phyloP scores from a whole-genome alignment of 305 asterid species.

The Rubia tinctorum region DNA sequence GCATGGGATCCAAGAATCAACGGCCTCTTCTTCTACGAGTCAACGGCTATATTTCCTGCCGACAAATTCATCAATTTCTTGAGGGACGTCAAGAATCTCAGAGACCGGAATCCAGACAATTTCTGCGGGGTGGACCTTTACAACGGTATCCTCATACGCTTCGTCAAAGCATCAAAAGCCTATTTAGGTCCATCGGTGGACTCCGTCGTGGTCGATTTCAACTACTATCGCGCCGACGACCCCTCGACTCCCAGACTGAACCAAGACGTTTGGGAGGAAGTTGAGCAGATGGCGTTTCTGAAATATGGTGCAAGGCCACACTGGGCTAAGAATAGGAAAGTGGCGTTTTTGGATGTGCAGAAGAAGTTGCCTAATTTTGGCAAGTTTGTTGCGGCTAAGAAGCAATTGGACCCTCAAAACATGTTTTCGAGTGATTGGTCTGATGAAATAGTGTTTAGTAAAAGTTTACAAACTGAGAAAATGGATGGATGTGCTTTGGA shows the following conservation, averaged over 20 bases:
- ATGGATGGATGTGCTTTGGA: slow-evolving; percentile 77
- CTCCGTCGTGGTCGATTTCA: slow-evolving; percentile 63
- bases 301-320: slow-evolving; percentile 68
- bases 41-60: slow-evolving; percentile 55
- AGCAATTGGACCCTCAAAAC: slow-evolving; percentile 43
- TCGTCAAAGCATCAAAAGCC: slow-evolving; percentile 46
- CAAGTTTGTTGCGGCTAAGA: slow-evolving; percentile 46
- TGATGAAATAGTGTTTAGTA: slow-evolving; percentile 48
- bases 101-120: slow-evolving; percentile 44
- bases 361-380: slow-evolving; percentile 43
- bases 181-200: slow-evolving; percentile 59
- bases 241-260: slow-evolving; percentile 47
- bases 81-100: slow-evolving; percentile 45
- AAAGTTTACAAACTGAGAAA: not conserved
- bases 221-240: slow-evolving; percentile 62
- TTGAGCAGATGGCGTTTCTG: slow-evolving; percentile 78
- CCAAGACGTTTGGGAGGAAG: slow-evolving; percentile 70
- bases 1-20: slow-evolving; percentile 79
- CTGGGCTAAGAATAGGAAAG: slow-evolving; percentile 77
- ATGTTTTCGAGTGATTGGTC: slow-evolving; percentile 58
- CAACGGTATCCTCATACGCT: slow-evolving; percentile 74
- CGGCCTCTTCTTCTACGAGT: slow-evolving; percentile 64
- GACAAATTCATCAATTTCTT: slow-evolving; percentile 42
- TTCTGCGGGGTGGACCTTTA: slow-evolving; percentile 75
- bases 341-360: slow-evolving; percentile 41